phyloP scores from a whole-genome alignment of 257 asterid species.

The Fraxinus cuspidata region DNA sequence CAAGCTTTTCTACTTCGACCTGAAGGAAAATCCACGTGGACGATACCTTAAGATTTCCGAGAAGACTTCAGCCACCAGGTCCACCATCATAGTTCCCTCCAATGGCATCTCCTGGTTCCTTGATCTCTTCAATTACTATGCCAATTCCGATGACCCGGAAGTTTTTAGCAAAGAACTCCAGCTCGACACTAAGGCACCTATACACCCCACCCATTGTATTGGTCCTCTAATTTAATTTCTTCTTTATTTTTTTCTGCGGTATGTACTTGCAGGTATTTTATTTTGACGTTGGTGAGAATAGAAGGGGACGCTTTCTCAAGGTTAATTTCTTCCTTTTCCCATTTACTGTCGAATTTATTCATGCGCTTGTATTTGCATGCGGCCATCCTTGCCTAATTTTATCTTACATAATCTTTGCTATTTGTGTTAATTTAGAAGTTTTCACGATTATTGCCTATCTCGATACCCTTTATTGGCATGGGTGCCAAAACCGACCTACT shows the following conservation, averaged over 20 bases:
- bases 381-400: not conserved
- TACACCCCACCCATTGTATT: not conserved
- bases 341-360: not conserved
- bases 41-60: slow-evolving; percentile 93
- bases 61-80: slow-evolving; percentile 95
- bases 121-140: slow-evolving; percentile 94
- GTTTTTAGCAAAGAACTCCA: slow-evolving; percentile 90
- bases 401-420: not conserved
- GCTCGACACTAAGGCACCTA: slow-evolving; percentile 83
- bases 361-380: not conserved
- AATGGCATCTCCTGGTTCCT: slow-evolving; percentile 97
- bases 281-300: slow-evolving; percentile 91
- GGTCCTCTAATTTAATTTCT: not conserved
- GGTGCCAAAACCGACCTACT: too few relatives aligned
- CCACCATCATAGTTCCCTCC: slow-evolving; percentile 91
- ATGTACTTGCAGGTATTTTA: slow-evolving; percentile 70
- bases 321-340: slow-evolving; percentile 40
- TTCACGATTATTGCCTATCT: not conserved
- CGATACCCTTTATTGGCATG: not conserved
- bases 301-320: slow-evolving; percentile 97
- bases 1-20: slow-evolving; percentile 95
- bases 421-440: slow-evolving; percentile 11
- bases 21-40: slow-evolving; percentile 98
- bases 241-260: slow-evolving; percentile 19
- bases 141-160: slow-evolving; percentile 78